Base-by-base conservation (phyloP, 768 basidiomycete genomes). In the Podaxis sp. region DNA sequence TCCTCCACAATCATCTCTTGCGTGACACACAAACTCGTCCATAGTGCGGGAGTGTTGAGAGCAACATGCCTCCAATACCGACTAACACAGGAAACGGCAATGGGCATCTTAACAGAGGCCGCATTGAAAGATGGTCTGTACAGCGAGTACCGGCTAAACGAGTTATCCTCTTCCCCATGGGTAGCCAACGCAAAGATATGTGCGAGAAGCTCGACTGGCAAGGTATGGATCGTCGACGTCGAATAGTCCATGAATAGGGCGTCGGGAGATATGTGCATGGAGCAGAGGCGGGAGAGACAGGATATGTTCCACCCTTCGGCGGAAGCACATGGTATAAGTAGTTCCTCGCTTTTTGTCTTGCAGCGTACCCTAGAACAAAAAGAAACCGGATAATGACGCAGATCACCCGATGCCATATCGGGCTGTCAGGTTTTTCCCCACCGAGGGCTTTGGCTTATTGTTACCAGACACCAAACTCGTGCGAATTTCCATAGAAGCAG, bases 181-280 rank as follows among this genome's bases (percentile, higher is more conserved):
- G 77, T 76, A n/a, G 75, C 79, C 53, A 87, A 74, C 13, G 72
- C 65, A 67, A 88, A 86, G 62, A 88, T 81, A 56, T 82, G 78
- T 0, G 85, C 80, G 29, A 87, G 76, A 5, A 86, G 76, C 71
- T 87, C 85, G 37, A 81, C 77, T 7, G 87, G 86, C 25, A 87
- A 79, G 24, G 64, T 70, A 65, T 74, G 67, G 57, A 84, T 77
- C 2, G 78, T 75, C 13, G 74, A 69, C 9, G 66, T 67, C 51
- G 38, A 50, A 57, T 62, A 63, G 64, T 50, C 57, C 52, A 63
- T 59, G 58, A 59, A 46, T 37, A 55, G 47, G 41, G 56, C n/a
- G 29, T 37, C 19, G 24, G 55, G 57, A 37, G 50, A 50, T 36
- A 55, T 47, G 24, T 24, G 50, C 55, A 61, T 33, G 65, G 53